A percentile compares a stretch with the other conserved stretches of the same genome.
phyloP scores from a whole-genome alignment of 2,329 filamentous ascomycete species.

The Xylariaceae sp. region DNA sequence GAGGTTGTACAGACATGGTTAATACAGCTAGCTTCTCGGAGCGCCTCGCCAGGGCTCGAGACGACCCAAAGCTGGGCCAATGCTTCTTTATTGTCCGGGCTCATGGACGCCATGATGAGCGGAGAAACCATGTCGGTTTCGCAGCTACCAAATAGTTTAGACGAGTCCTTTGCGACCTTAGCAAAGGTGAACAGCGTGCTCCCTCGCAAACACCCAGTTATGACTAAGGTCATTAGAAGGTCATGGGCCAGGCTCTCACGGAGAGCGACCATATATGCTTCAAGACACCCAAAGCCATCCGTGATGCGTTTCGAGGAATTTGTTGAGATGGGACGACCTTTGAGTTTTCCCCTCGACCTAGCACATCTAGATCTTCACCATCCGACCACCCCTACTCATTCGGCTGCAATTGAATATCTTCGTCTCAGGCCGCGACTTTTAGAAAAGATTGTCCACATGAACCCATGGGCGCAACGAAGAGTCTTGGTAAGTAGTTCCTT shows the following conservation, averaged over 20 bases:
- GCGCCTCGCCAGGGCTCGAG: slow-evolving; percentile 20
- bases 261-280: slow-evolving; percentile 49
- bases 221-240: slow-evolving; percentile 37
- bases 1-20: slow-evolving; percentile 52
- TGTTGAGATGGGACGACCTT: slow-evolving; percentile 42
- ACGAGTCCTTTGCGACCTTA: slow-evolving; percentile 48
- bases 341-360: slow-evolving; percentile 41
- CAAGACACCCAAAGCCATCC: slow-evolving; percentile 43
- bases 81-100: slow-evolving; percentile 34
- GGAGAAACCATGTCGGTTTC: slow-evolving; percentile 30
- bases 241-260: slow-evolving; percentile 49
- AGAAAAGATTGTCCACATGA: slow-evolving; percentile 2
- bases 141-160: slow-evolving; percentile 38
- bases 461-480: slow-evolving; percentile 9
- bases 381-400: slow-evolving; percentile 47
- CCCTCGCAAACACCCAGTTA: slow-evolving; percentile 33
- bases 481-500: slow-evolving; percentile 1
- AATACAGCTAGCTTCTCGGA: slow-evolving; percentile 33
- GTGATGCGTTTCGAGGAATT: slow-evolving; percentile 51
- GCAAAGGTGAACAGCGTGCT: slow-evolving; percentile 44
- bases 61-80: slow-evolving; percentile 18
- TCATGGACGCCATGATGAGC: slow-evolving; percentile 41
- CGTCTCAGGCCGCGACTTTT: slow-evolving; percentile 15
- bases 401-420: slow-evolving; percentile 46
- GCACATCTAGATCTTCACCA: slow-evolving; percentile 55